Evolutionary conservation across 2,329 filamentous ascomycete genomes (phyloP).

Genomic region (Amesomyces nigricolor): DNA sequence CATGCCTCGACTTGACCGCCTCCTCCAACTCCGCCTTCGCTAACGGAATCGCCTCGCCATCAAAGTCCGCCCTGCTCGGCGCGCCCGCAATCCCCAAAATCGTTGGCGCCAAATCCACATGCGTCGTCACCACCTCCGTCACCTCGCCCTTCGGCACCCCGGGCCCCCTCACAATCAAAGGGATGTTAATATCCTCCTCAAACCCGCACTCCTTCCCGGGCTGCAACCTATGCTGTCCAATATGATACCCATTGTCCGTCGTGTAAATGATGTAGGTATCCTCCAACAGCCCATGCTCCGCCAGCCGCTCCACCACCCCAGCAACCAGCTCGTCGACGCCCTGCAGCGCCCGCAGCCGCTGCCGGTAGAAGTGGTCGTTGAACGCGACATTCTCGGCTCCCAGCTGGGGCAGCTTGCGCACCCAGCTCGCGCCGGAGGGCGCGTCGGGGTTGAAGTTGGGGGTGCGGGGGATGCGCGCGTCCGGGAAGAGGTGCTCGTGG

Average conservation of each 20-base stretch:
- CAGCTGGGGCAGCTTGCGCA: conserved; percentile 36
- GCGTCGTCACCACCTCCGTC: conserved; percentile 48
- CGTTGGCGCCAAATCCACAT: conserved; percentile 60
- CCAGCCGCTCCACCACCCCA: conserved; percentile 30
- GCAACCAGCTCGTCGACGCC: conserved; percentile 41
- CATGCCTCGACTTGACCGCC: conserved; percentile 33
- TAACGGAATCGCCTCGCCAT: conserved; percentile 49
- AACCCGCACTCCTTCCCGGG: conserved; percentile 54
- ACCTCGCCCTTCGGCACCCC: conserved; percentile 41
- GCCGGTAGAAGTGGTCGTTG: conserved; percentile 45
- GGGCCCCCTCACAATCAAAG: conserved; percentile 55
- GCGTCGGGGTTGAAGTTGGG: conserved; percentile 59
- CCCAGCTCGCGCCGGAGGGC: conserved; percentile 41
- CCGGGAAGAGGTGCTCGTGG: conserved; percentile 55
- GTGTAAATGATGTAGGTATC: conserved; percentile 55
- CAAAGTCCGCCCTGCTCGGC: conserved; percentile 45
- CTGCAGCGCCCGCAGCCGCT: conserved; percentile 40
- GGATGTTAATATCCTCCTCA: conserved; percentile 55
- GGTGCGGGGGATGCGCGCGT: conserved; percentile 55
- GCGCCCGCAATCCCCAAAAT: conserved; percentile 44
- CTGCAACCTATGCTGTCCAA: conserved; percentile 52
- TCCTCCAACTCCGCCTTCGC: conserved; percentile 25
- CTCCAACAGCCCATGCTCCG: conserved; percentile 43
- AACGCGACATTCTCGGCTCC: conserved; percentile 37
- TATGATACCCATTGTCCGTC: conserved; percentile 55